Percentiles rank a stretch among this genome's conserved stretches.
Conservation (phyloP, 768 basidiomycete species). For the Brasilioporus rufonigricans region DNA sequence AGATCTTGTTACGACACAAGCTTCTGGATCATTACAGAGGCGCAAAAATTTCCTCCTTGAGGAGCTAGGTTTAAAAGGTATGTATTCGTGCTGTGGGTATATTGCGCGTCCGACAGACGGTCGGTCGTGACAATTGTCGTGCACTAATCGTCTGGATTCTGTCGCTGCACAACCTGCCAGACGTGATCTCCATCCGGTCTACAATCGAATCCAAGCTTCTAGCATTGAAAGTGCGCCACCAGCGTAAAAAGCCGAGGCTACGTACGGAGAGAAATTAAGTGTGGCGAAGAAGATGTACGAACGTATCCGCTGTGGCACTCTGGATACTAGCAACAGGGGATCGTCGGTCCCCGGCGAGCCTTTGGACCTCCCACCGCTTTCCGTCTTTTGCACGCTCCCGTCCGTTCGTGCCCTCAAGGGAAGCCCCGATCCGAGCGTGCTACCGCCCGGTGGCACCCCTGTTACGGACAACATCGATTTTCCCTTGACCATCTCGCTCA, state of each 20-base stretch:
- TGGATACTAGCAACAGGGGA: neutral
- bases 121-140: no score
- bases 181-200: constrained; percentile 14
- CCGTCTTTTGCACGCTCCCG: constrained; percentile 49
- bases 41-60: constrained; percentile 42
- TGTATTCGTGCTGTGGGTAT: constrained; percentile 6
- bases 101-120: no score
- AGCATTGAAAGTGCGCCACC: constrained; percentile 21
- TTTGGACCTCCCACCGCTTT: constrained; percentile 41
- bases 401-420: constrained; percentile 38
- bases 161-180: constrained; percentile 11
- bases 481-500: constrained; percentile 36
- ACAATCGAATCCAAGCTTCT: constrained; percentile 32
- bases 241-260: constrained; percentile 27
- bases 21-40: constrained; percentile 40
- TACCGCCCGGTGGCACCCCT: neutral
- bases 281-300: constrained; percentile 45
- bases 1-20: constrained; percentile 40
- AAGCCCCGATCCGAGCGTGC: constrained; percentile 17
- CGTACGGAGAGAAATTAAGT: constrained; percentile 26
- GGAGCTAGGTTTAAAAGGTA: constrained; percentile 37
- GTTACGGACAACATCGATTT: constrained; percentile 19
- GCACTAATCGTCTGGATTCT: no score
- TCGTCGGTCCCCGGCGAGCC: neutral
- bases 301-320: constrained; percentile 38